phyloP scores from a whole-genome alignment of 352 stramenopile species.

The Globisporangium mamillatum region DNA sequence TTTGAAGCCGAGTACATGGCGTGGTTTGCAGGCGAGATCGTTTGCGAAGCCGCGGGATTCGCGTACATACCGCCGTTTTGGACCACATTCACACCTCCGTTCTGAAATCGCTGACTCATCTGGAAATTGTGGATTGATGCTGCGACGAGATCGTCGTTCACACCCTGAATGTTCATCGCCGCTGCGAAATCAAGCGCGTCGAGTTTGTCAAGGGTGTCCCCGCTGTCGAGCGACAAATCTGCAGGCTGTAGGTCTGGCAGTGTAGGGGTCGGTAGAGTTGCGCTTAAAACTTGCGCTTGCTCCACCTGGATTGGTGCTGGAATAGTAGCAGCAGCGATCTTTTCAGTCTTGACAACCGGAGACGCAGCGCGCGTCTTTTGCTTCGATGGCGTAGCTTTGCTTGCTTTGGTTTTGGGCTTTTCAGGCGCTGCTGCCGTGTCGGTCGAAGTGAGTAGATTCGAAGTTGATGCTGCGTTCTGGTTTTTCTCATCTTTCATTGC shows the following conservation, averaged over 20 bases:
- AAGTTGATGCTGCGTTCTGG: constrained; percentile 5
- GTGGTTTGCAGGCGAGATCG: constrained; percentile 38
- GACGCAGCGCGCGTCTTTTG: constrained; percentile 36
- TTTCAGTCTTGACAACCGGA: constrained; percentile 27
- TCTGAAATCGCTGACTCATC: constrained; percentile 59
- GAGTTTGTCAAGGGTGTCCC: constrained; percentile 11
- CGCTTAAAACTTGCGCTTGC: constrained; percentile 8
- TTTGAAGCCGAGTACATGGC: constrained; percentile 48
- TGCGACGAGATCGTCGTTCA: constrained; percentile 67
- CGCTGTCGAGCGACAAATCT: constrained; percentile 15
- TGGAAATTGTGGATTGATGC: constrained; percentile 75
- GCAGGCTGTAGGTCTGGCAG: constrained; percentile 14
- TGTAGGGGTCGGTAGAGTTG: neutral
- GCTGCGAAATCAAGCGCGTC: constrained; percentile 29
- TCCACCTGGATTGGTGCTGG: constrained; percentile 3
- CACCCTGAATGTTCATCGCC: constrained; percentile 45
- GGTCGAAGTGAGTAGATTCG: constrained; percentile 3
- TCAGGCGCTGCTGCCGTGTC: constrained; percentile 18
- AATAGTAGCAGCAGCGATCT: constrained; percentile 2
- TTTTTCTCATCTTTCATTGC: constrained; percentile 67
- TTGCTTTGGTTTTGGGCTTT: constrained; percentile 30
- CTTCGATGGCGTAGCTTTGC: constrained; percentile 36
- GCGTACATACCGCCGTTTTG: constrained; percentile 13
- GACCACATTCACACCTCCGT: constrained; percentile 5
- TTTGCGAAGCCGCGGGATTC: constrained; percentile 17